Percentiles rank a stretch among this genome's conserved stretches.
phyloP scores from a whole-genome alignment of 2,329 filamentous ascomycete genomes.

The Ambrosiella cleistominuta region DNA sequence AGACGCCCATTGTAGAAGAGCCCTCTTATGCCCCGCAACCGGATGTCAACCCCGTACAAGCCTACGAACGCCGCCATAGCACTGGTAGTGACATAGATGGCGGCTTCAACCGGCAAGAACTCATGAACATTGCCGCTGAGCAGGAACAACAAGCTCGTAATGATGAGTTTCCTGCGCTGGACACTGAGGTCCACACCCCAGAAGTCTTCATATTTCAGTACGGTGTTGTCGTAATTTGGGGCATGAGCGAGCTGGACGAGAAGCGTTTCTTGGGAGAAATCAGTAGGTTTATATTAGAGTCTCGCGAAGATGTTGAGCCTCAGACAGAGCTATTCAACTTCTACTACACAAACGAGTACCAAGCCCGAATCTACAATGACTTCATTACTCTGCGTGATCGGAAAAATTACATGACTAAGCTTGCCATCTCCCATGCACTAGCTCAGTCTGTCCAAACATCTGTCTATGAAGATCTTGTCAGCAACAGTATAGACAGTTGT shows the following conservation, averaged over 20 bases:
- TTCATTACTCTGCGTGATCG: slow-evolving; percentile 92
- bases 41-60: slow-evolving; percentile 22
- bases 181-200: slow-evolving; percentile 75
- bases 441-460: slow-evolving; percentile 97
- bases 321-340: slow-evolving; percentile 98
- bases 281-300: slow-evolving; percentile 82
- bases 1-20: slow-evolving; percentile 45
- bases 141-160: not conserved
- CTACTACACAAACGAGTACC: slow-evolving; percentile 96
- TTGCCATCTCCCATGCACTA: slow-evolving; percentile 88
- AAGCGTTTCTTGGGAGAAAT: slow-evolving; percentile 84
- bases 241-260: slow-evolving; percentile 83
- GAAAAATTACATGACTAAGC: slow-evolving; percentile 93
- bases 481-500: slow-evolving; percentile 81
- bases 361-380: slow-evolving; percentile 97
- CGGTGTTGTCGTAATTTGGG: slow-evolving; percentile 95
- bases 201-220: slow-evolving; percentile 96
- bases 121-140: slow-evolving; percentile 5
- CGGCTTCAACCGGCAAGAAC: slow-evolving; percentile 7
- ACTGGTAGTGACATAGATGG: slow-evolving; percentile 42
- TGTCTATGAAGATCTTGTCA: slow-evolving; percentile 86
- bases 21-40: slow-evolving; percentile 48
- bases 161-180: slow-evolving; percentile 45
- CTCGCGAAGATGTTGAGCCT: slow-evolving; percentile 70
- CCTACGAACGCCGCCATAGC: slow-evolving; percentile 53